Evolutionary conservation across 345 rosid species (phyloP).

Genomic region (Citrus maxima): DNA sequence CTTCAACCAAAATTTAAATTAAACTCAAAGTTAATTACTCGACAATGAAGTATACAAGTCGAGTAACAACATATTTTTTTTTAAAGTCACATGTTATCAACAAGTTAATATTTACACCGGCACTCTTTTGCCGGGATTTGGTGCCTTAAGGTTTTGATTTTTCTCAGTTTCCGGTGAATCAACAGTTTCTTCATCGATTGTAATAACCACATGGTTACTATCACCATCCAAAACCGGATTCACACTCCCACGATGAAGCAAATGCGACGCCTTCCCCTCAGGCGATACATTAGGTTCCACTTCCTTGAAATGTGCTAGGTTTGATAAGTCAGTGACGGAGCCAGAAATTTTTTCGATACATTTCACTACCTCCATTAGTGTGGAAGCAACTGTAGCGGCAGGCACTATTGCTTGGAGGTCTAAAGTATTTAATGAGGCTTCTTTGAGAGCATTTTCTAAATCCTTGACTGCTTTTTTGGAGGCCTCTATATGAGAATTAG

Average conservation of each 20-base stretch:
- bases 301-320: constrained; percentile 49
- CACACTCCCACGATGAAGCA: constrained; percentile 57
- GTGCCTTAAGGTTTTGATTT: constrained; percentile 14
- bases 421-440: constrained; percentile 22
- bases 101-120: constrained; percentile 30
- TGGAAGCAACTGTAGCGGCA: constrained; percentile 55
- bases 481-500: constrained; percentile 40
- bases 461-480: constrained; percentile 46
- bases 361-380: constrained; percentile 45
- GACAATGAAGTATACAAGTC: not conserved
- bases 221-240: constrained; percentile 48
- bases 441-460: constrained; percentile 40
- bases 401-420: constrained; percentile 50
- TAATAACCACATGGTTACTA: constrained; percentile 35
- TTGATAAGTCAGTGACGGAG: constrained; percentile 50
- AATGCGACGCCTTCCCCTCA: constrained; percentile 31
- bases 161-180: constrained; percentile 32
- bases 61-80: not conserved
- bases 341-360: constrained; percentile 48
- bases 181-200: constrained; percentile 26
- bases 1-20: not conserved
- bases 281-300: constrained; percentile 34
- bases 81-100: not conserved
- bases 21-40: not conserved
- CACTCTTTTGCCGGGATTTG: constrained; percentile 4